Base-by-base conservation (phyloP, 2,329 filamentous ascomycete genomes). In the Aureobasidium sp. region DNA sequence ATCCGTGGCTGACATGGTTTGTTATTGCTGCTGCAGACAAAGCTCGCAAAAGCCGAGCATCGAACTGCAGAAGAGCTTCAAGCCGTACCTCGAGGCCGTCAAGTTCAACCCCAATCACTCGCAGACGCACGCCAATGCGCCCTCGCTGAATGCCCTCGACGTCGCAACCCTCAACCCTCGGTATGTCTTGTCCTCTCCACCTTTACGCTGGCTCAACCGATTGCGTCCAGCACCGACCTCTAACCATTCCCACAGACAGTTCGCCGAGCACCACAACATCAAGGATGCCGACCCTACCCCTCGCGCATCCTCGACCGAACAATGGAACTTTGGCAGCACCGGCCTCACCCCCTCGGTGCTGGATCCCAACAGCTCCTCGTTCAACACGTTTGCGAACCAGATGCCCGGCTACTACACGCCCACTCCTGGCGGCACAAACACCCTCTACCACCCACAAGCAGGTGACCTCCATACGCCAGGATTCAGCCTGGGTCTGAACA, bases 401-500 rank as follows among this genome's bases (percentile, higher is more conserved):
- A 84, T 88, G 49, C 84, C 89, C 17, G 89, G 87, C 15, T 94
- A 94, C 75, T 97, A 96, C 75, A 92, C 91, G 8, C 90, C 92
- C 2, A 95, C 90, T 1, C 89, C 91, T 2, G 90, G 89, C 66
- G 89, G 88, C 49, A 88, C 86, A 66, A 90, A 88, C 71, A 88
- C 89, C 20, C 76, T 93, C 66, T 95, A 91, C 71, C 90, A 95
- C 72, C 85, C 83, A 57, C 64, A 65, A 57, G 89, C 90, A 41
- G 89, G 90, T 56, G 91, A 96, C 74, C 80, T 97, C 62, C 91
- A 96, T 74, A 95, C 91, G 1, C 91, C 91, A 4, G 86, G 84
- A 36, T 79, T 92, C 69, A 84, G 84, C 44, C 79, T 93, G 65
- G 61, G 61, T 25, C 84, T 94, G 78, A 86, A 85, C 27, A 95